Evolutionary conservation across 495 filamentous ascomycete species (phyloP).

Genomic region (Astrothelium macrocarpum): DNA sequence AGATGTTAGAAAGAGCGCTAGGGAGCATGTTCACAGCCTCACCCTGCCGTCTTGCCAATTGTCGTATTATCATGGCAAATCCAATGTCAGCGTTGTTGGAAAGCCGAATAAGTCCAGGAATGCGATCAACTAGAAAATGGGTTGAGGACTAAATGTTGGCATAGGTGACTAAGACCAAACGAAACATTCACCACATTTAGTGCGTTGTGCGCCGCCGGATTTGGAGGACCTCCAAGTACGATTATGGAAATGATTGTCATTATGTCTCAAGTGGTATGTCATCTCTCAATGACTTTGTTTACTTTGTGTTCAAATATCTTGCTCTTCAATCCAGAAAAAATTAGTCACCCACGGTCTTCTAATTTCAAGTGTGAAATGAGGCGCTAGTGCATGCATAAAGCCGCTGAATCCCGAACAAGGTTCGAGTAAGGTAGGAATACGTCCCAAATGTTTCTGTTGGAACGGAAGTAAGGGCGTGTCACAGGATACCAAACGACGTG

Average conservation of each 20-base stretch:
- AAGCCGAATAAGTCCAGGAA: not conserved
- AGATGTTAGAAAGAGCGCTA: not conserved
- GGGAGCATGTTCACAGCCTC: not conserved
- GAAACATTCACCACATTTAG: not conserved
- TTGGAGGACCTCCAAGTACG: no score
- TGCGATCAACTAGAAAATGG: not conserved
- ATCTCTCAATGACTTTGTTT: no score
- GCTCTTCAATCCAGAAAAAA: not conserved
- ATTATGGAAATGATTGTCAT: no score
- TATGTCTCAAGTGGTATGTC: no score
- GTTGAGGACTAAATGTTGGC: not conserved
- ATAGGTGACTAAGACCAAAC: not conserved
- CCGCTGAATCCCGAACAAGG: not conserved
- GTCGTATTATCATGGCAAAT: constrained; percentile 9
- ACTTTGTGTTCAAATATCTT: not conserved
- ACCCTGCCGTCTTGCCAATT: constrained; percentile 9
- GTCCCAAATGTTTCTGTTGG: not conserved
- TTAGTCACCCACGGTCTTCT: not conserved
- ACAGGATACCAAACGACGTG: not conserved
- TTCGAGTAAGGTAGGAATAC: not conserved
- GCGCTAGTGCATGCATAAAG: not conserved
- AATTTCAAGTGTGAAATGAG: not conserved
- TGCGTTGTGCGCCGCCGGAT: no score
- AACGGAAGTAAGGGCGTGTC: not conserved
- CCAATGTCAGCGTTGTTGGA: no score